Evolutionary conservation across 768 basidiomycete genomes (phyloP).

Genomic region (Clavulina sp.): DNA sequence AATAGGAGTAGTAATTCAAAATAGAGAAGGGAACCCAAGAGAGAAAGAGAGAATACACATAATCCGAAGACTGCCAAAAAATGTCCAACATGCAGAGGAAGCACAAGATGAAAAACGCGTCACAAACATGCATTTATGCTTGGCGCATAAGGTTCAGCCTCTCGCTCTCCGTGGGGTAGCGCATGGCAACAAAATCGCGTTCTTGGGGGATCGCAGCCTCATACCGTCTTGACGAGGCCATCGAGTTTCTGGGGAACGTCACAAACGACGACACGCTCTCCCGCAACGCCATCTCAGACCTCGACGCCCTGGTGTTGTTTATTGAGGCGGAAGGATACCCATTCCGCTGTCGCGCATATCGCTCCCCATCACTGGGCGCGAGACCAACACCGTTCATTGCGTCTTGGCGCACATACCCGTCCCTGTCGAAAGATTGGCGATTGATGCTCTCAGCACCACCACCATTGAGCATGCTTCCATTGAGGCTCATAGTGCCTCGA

Average conservation of each 20-base stretch:
- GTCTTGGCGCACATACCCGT: not conserved
- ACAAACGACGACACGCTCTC: constrained; percentile 30
- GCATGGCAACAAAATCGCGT: constrained; percentile 67
- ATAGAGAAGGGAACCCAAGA: too few species aligned
- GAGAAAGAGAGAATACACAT: too few species aligned
- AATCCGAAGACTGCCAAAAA: too few species aligned
- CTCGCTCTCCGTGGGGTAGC: constrained; percentile 35
- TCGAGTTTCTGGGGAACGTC: constrained; percentile 35
- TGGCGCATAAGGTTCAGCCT: not conserved
- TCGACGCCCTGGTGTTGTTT: constrained; percentile 2
- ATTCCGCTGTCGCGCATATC: not conserved
- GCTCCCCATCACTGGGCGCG: constrained; percentile 1
- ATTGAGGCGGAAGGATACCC: constrained; percentile 2
- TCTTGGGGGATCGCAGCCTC: constrained; percentile 76
- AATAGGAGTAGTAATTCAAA: too few species aligned
- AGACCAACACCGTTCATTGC: not conserved
- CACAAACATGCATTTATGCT: too few species aligned
- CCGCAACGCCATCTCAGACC: constrained; percentile 23
- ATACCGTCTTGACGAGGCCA: constrained; percentile 42
- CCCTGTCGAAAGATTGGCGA: not conserved
- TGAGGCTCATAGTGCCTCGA: too few species aligned
- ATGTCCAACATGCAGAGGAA: too few species aligned
- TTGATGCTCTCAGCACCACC: not conserved
- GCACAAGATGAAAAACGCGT: not conserved
- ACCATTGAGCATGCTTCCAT: too few species aligned